Percentiles rank a stretch among this genome's conserved stretches.
Evolutionary conservation across 345 rosid genomes (phyloP).

Genomic region (Populus davidiana): DNA sequence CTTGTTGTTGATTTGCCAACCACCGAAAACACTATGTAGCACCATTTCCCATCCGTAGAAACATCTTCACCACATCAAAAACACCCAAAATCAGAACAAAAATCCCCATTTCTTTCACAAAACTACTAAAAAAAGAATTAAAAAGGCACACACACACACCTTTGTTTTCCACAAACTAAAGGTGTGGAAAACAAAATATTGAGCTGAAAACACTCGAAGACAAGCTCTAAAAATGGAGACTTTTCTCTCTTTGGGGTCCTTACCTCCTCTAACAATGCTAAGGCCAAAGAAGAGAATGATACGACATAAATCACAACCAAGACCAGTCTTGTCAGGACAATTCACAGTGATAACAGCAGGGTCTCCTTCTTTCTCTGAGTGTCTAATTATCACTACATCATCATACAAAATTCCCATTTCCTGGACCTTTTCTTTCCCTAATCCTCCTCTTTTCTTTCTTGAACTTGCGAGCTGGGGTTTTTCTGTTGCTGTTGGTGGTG

Average conservation of each 20-base stretch:
- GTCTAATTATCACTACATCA: constrained; percentile 75
- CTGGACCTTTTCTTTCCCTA: constrained; percentile 1
- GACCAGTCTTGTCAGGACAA: constrained; percentile 97
- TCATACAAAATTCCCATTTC: constrained; percentile 76
- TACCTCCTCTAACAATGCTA: constrained; percentile 87
- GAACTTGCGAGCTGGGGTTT: background rate
- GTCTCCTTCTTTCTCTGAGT: constrained; percentile 72
- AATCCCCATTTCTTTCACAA: background rate
- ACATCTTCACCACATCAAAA: constrained; percentile 55
- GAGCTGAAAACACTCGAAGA: background rate
- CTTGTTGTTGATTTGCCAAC: constrained; percentile 59
- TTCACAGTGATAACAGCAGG: constrained; percentile 71
- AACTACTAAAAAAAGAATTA: background rate
- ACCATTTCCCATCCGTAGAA: constrained; percentile 96
- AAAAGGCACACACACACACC: background rate
- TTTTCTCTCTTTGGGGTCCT: background rate
- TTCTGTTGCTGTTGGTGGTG: background rate
- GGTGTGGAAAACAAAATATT: background rate
- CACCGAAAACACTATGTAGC: constrained; percentile 91
- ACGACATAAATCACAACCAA: constrained; percentile 91
- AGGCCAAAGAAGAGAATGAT: constrained; percentile 90
- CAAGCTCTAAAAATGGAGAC: background rate
- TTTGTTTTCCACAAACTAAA: background rate
- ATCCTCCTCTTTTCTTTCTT: background rate
- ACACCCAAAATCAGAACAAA: background rate